Percentiles rank a stretch among this genome's conserved stretches.
Conservation (phyloP, 352 stramenopile genomes). For the Phytopythium montanum region DNA sequence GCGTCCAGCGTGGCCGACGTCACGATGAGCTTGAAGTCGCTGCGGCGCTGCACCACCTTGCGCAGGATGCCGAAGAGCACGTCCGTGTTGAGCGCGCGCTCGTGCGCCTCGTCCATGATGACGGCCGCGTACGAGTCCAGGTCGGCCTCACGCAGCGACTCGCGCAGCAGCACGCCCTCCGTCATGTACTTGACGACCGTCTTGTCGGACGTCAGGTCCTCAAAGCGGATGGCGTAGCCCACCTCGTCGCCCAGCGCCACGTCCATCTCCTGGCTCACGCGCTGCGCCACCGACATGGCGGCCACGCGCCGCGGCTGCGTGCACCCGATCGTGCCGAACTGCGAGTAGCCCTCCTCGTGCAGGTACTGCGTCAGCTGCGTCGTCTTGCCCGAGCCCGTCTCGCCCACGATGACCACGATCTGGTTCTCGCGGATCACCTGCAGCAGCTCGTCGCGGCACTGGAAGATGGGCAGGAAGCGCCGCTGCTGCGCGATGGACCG, state of each 20-base stretch:
- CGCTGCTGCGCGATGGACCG: constrained; percentile 96
- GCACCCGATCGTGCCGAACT: too few species aligned
- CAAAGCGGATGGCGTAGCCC: constrained; percentile 93
- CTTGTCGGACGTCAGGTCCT: constrained; percentile 92
- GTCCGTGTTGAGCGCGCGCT: constrained; percentile 93
- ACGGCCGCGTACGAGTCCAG: constrained; percentile 87
- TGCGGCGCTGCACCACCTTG: constrained; percentile 86
- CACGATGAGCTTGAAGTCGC: constrained; percentile 91
- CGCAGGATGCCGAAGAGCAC: constrained; percentile 93
- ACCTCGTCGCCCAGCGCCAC: constrained; percentile 56
- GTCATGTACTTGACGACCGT: constrained; percentile 98
- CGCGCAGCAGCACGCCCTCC: constrained; percentile 88
- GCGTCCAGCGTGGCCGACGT: constrained; percentile 97
- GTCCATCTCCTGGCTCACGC: constrained; percentile 21
- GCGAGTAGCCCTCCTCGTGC: constrained; percentile 89
- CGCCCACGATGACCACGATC: constrained; percentile 98
- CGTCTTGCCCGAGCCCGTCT: constrained; percentile 97
- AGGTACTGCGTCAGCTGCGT: constrained; percentile 97
- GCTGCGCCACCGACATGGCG: constrained; percentile 11
- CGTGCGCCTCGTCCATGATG: constrained; percentile 95
- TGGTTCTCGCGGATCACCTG: constrained; percentile 94
- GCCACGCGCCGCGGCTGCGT: too few species aligned
- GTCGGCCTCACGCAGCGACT: constrained; percentile 90
- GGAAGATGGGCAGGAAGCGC: constrained; percentile 22
- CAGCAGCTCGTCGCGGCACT: too few species aligned